Evolutionary conservation across 208 protist genomes (phyloP).

Genomic region (Strigomonas culicis): DNA sequence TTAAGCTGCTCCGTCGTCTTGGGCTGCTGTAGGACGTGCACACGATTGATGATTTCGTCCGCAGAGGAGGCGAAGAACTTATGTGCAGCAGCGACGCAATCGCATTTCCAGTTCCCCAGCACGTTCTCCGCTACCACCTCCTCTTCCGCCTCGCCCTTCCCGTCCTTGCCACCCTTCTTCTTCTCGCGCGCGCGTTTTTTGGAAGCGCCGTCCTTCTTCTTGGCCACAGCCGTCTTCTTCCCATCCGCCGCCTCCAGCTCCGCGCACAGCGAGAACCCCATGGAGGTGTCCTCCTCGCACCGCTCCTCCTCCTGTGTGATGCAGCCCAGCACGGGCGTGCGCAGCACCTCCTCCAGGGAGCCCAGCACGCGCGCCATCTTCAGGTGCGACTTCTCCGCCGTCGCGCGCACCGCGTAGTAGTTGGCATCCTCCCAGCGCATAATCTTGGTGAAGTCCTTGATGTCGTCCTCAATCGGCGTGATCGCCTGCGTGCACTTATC

Average conservation of each 20-base stretch:
- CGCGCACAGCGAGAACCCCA: constrained; percentile 48
- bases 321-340: constrained; percentile 50
- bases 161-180: neutral
- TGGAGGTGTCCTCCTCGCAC: constrained; percentile 74
- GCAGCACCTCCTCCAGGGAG: constrained; percentile 65
- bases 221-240: constrained; percentile 9
- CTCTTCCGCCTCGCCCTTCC: neutral
- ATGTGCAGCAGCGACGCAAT: constrained; percentile 17
- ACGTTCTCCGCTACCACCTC: neutral
- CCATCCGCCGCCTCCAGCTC: constrained; percentile 7
- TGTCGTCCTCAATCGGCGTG: constrained; percentile 80
- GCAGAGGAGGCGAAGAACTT: constrained; percentile 47
- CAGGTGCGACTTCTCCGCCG: constrained; percentile 95
- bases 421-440: constrained; percentile 93
- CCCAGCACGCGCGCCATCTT: constrained; percentile 86
- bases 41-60: constrained; percentile 65
- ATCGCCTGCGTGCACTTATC: constrained; percentile 38
- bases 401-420: constrained; percentile 94
- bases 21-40: constrained; percentile 72
- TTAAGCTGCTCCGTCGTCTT: constrained; percentile 82
- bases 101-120: neutral
- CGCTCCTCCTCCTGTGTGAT: constrained; percentile 77
- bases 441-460: constrained; percentile 82
- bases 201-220: constrained; percentile 8
- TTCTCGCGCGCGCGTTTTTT: neutral